A percentile compares a stretch with the other conserved stretches of the same genome.
Conservation (phyloP, 23 red algal species). For the Gracilariopsis chorda region DNA sequence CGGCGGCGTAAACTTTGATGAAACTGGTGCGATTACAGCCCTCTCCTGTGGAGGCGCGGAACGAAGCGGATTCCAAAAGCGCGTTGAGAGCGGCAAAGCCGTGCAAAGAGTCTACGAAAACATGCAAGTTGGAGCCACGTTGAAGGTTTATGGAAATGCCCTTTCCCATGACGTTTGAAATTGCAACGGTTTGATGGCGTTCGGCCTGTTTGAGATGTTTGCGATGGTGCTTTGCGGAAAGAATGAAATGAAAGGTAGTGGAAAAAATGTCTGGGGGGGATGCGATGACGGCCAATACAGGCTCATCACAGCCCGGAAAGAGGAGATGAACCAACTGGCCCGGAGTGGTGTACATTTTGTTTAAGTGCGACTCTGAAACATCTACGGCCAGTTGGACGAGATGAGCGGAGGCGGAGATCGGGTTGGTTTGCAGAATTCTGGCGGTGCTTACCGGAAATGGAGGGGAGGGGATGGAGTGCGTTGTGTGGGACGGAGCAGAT, state of each 20-base stretch:
- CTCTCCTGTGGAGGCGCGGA: conserved; percentile 71
- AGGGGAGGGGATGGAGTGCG: neutral
- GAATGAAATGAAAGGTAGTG: conserved; percentile 38
- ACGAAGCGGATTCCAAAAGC: conserved; percentile 66
- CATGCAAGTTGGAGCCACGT: conserved; percentile 23
- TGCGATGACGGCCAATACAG: conserved; percentile 55
- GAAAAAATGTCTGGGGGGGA: conserved; percentile 50
- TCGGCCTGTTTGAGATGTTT: neutral
- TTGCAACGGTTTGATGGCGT: neutral
- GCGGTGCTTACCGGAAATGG: neutral
- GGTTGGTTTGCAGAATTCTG: neutral
- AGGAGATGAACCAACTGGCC: conserved; percentile 69
- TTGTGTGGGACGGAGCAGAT: neutral
- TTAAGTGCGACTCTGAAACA: conserved; percentile 35
- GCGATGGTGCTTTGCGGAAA: neutral
- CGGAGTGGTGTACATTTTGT: conserved; percentile 45
- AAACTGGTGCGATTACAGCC: conserved; percentile 64
- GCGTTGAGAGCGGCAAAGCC: conserved; percentile 76
- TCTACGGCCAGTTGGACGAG: conserved; percentile 50
- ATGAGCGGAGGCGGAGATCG: conserved; percentile 17
- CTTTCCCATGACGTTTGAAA: conserved; percentile 68
- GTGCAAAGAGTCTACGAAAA: conserved; percentile 78
- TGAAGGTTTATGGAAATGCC: conserved; percentile 49
- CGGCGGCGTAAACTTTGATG: conserved; percentile 46
- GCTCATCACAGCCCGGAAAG: neutral